Evolutionary conservation across 768 basidiomycete genomes (phyloP).

Genomic region (Lactarius indigo): DNA sequence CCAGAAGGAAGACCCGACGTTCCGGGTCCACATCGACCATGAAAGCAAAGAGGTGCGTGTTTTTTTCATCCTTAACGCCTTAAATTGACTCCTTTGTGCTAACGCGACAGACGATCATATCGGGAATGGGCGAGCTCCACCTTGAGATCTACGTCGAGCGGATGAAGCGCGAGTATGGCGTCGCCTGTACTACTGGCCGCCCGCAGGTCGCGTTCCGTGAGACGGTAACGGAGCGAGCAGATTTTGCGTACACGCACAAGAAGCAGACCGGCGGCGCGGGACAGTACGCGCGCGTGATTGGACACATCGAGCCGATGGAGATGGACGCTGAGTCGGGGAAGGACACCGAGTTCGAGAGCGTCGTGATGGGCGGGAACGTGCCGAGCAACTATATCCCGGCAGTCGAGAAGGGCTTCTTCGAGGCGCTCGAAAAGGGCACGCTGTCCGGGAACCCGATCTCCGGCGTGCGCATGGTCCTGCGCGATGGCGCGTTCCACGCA

Average conservation of each 20-base stretch:
- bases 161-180: conserved; percentile 96
- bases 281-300: conserved; percentile 91
- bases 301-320: conserved; percentile 87
- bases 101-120: conserved; percentile 84
- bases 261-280: conserved; percentile 98
- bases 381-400: conserved; percentile 91
- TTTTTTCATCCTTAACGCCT: not conserved
- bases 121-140: conserved; percentile 99
- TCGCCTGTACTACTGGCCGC: conserved; percentile 89
- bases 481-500: conserved; percentile 88
- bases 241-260: conserved; percentile 92
- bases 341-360: conserved; percentile 78
- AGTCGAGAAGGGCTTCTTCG: conserved; percentile 95
- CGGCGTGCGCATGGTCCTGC: conserved; percentile 81
- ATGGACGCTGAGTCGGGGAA: conserved; percentile 72
- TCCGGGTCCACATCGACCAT: conserved; percentile 91
- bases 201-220: conserved; percentile 97
- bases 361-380: conserved; percentile 89
- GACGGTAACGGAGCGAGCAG: conserved; percentile 77
- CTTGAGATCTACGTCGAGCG: conserved; percentile 99
- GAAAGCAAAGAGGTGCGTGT: conserved; percentile 84
- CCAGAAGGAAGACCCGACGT: conserved; percentile 98
- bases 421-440: conserved; percentile 88
- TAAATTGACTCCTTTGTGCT: not conserved
- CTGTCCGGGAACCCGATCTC: conserved; percentile 85